These are phyloP conservation scores for Vigna mungo DNA, from an alignment of 306 rosid genomes.

Conservation along the genomic window DNA sequence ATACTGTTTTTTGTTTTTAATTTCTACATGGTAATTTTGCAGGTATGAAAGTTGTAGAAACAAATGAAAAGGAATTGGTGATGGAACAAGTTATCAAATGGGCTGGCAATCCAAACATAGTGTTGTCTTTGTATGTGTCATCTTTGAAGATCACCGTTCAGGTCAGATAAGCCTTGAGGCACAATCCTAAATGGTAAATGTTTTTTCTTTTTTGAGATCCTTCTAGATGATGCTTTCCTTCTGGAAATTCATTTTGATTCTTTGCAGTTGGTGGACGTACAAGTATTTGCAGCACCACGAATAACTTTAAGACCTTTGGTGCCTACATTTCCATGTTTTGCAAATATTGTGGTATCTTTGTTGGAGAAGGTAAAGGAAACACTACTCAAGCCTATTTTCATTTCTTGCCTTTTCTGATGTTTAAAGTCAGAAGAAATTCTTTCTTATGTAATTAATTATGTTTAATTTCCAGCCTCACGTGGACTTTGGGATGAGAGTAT, in stretches of 20 bases:
- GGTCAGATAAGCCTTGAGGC: slow-evolving; percentile 60
- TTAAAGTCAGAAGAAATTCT: slow-evolving; percentile 17
- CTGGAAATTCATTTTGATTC: slow-evolving; percentile 47
- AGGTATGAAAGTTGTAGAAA: slow-evolving; percentile 81
- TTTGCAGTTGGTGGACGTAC: slow-evolving; percentile 85
- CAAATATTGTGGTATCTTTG: slow-evolving; percentile 73
- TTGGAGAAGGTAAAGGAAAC: slow-evolving; percentile 78
- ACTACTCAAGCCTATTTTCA: slow-evolving; percentile 8
- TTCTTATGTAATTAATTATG: slow-evolving; percentile 16
- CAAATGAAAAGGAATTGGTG: slow-evolving; percentile 86
- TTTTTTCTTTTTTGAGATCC: slow-evolving; percentile 21
- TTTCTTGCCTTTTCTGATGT: slow-evolving; percentile 25
- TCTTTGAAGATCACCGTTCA: slow-evolving; percentile 68
- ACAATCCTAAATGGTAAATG: slow-evolving; percentile 27
- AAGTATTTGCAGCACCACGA: slow-evolving; percentile 74
- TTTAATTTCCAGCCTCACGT: slow-evolving; percentile 75
- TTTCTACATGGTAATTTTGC: slow-evolving; percentile 40
- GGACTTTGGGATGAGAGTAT: slow-evolving; percentile 83
- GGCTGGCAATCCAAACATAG: slow-evolving; percentile 89
- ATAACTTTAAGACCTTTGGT: slow-evolving; percentile 83
- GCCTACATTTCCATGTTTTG: slow-evolving; percentile 93
- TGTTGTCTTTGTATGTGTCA: slow-evolving; percentile 59
- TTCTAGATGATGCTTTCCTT: slow-evolving; percentile 31
- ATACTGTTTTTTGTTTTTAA: background rate
- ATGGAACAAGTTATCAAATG: slow-evolving; percentile 84